These are phyloP conservation scores for Colletotrichum aenigma DNA, from an alignment of 2,329 filamentous ascomycete genomes.

Conservation along the genomic window DNA sequence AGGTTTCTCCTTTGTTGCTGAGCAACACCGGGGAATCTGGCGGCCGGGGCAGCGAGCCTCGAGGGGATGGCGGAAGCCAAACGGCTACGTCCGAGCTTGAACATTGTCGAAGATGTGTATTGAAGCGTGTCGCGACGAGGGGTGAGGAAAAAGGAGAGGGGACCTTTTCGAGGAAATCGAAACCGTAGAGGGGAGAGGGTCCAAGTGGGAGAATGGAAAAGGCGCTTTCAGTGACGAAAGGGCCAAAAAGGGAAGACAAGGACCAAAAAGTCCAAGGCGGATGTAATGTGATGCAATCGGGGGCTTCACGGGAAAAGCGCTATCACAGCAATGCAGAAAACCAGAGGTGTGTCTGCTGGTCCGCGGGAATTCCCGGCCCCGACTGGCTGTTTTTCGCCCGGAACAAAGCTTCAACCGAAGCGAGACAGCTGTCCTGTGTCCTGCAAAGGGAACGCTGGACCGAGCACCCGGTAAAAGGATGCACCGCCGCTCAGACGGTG, in stretches of 20 bases:
- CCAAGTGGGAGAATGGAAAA: background rate
- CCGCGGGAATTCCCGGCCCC: slow-evolving; percentile 20
- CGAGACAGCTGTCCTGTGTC: slow-evolving; percentile 1
- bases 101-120: slow-evolving; percentile 63
- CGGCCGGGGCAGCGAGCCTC: slow-evolving; percentile 45
- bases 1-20: slow-evolving; percentile 88
- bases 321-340: slow-evolving; percentile 16
- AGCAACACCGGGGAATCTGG: slow-evolving; percentile 66
- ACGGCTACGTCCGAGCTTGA: slow-evolving; percentile 83
- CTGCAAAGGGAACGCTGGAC: background rate
- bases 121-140: background rate
- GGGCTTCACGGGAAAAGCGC: slow-evolving; percentile 11
- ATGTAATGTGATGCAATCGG: slow-evolving; percentile 21
- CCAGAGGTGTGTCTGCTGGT: slow-evolving; percentile 17
- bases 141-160: background rate
- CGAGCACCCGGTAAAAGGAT: background rate
- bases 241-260: slow-evolving; percentile 14
- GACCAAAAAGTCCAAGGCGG: background rate
- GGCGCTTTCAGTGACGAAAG: slow-evolving; percentile 6
- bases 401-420: slow-evolving; percentile 18
- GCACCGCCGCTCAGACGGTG: background rate
- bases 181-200: slow-evolving; percentile 1
- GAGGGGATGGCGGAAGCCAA: slow-evolving; percentile 73
- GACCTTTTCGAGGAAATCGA: slow-evolving; percentile 4
- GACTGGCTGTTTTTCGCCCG: slow-evolving; percentile 9